phyloP scores from a whole-genome alignment of 2,329 filamentous ascomycete genomes.

The Monosporascus sp. region DNA sequence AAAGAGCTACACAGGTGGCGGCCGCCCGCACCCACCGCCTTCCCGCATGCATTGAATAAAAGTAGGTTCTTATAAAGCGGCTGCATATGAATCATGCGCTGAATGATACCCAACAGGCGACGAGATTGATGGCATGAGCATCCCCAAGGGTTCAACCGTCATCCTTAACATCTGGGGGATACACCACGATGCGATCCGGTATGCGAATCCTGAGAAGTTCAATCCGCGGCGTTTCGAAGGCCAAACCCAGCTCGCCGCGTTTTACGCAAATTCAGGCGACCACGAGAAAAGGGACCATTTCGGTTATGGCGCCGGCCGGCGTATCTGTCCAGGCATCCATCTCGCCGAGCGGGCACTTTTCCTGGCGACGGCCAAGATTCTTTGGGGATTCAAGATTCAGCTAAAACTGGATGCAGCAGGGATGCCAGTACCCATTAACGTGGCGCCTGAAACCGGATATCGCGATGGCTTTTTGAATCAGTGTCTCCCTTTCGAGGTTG shows the following conservation, averaged over 20 bases:
- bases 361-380: too few relatives aligned
- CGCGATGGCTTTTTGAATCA: too few relatives aligned
- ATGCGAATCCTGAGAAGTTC: conserved; percentile 25
- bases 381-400: too few relatives aligned
- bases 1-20: conserved; percentile 40
- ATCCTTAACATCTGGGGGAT: conserved; percentile 32
- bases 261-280: conserved; percentile 25
- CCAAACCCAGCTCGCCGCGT: conserved; percentile 29
- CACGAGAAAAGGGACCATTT: conserved; percentile 35
- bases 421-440: too few relatives aligned
- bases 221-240: conserved; percentile 20
- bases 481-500: too few relatives aligned
- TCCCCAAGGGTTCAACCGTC: conserved; percentile 34
- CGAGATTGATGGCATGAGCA: conserved; percentile 31
- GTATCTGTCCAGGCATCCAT: conserved; percentile 44
- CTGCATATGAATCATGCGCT: not conserved
- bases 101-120: conserved; percentile 25
- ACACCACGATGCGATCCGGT: conserved; percentile 24
- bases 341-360: too few relatives aligned
- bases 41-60: conserved; percentile 32
- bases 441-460: too few relatives aligned
- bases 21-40: conserved; percentile 27
- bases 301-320: conserved; percentile 40
- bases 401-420: too few relatives aligned
- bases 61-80: too few relatives aligned